These are phyloP conservation scores for Bondarzewia mesenterica DNA, from an alignment of 1,284 basidiomycete species.

Conservation along the genomic window DNA sequence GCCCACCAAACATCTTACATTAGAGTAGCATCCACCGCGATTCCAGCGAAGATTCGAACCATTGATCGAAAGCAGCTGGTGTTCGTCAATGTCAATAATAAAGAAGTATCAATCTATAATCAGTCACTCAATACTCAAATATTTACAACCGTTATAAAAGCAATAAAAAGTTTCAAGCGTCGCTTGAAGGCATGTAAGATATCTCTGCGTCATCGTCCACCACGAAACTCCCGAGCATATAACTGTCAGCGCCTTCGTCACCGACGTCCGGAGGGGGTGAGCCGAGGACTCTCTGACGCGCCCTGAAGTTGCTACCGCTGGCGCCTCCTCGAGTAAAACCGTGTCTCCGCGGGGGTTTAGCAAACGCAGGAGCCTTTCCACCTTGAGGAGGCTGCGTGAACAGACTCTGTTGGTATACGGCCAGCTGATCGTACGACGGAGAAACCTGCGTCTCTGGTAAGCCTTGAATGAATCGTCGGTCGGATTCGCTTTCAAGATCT, in stretches of 20 bases:
- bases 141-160: not conserved
- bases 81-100: too few relatives aligned
- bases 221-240: constrained; percentile 67
- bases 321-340: constrained; percentile 19
- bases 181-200: constrained; percentile 24
- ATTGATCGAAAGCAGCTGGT: too few relatives aligned
- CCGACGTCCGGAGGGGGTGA: constrained; percentile 40
- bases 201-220: constrained; percentile 63
- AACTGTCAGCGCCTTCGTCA: constrained; percentile 47
- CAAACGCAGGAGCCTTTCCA: constrained; percentile 44
- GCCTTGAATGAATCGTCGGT: constrained; percentile 54
- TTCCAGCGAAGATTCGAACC: too few relatives aligned
- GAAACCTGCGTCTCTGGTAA: constrained; percentile 64
- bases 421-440: constrained; percentile 66
- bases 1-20: too few relatives aligned
- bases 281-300: constrained; percentile 44
- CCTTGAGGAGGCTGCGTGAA: constrained; percentile 54
- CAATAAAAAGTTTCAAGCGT: constrained; percentile 9
- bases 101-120: too few relatives aligned
- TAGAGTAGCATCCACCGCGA: too few relatives aligned
- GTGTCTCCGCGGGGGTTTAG: constrained; percentile 35
- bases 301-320: too few relatives aligned
- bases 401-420: constrained; percentile 60
- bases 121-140: too few relatives aligned
- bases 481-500: constrained; percentile 58